These are phyloP conservation scores for Phytopythium boreale DNA, from an alignment of 352 stramenopile genomes.

Conservation along the genomic window DNA sequence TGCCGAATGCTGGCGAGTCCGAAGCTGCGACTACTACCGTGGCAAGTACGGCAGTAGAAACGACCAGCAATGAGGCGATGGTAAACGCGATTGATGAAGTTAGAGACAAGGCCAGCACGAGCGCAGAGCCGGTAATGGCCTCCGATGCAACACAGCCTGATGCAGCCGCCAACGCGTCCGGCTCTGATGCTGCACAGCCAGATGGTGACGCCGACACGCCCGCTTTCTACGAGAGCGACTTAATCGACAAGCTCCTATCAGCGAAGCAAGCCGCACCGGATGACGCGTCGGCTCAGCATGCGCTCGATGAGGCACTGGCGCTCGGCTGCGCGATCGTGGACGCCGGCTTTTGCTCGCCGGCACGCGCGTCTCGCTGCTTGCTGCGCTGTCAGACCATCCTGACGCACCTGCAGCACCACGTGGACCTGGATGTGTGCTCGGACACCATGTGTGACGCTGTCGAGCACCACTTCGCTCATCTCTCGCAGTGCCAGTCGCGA, in stretches of 20 bases:
- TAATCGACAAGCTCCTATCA: slow-evolving; percentile 31
- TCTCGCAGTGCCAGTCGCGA: slow-evolving; percentile 42
- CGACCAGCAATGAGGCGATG: not conserved
- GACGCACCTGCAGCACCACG: slow-evolving; percentile 54
- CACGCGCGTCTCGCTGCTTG: slow-evolving; percentile 47
- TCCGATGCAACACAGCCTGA: not conserved
- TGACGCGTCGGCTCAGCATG: slow-evolving; percentile 14
- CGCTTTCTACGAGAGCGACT: slow-evolving; percentile 6
- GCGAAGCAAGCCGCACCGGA: slow-evolving; percentile 11
- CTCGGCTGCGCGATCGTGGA: slow-evolving; percentile 58
- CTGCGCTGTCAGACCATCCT: slow-evolving; percentile 56
- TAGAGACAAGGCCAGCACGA: not conserved
- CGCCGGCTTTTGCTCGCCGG: slow-evolving; percentile 48
- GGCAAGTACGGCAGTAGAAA: not conserved
- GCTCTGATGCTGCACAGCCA: not conserved
- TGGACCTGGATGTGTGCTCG: slow-evolving; percentile 50
- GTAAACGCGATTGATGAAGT: not conserved
- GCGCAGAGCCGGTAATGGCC: not conserved
- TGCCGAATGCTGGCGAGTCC: not conserved
- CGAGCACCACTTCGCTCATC: slow-evolving; percentile 58
- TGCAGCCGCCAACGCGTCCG: not conserved
- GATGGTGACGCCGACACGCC: not conserved
- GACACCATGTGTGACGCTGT: slow-evolving; percentile 51
- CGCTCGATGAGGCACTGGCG: slow-evolving; percentile 40
- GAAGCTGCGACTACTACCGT: not conserved